phyloP scores from a whole-genome alignment of 1,139 yeast species.

The Kodamaea anthophila region DNA sequence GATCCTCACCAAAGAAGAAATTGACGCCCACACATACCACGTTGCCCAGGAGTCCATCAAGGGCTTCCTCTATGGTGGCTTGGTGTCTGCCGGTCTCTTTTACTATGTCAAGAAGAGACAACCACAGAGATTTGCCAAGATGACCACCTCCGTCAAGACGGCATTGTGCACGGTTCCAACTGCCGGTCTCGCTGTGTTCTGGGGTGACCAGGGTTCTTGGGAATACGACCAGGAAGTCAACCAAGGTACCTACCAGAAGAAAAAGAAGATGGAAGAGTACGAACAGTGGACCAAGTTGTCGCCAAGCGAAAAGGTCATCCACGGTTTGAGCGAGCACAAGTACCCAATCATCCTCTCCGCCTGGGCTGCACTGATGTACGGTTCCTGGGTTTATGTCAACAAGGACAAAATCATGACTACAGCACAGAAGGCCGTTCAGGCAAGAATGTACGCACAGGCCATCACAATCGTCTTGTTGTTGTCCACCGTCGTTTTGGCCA shows the following conservation, averaged over 20 bases:
- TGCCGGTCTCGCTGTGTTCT: constrained; percentile 33
- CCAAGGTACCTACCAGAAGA: constrained; percentile 25
- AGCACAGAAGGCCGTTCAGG: constrained; percentile 84
- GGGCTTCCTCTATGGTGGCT: constrained; percentile 36
- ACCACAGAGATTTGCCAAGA: constrained; percentile 27
- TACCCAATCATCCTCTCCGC: constrained; percentile 70
- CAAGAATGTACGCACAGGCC: constrained; percentile 92
- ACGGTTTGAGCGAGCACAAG: constrained; percentile 50
- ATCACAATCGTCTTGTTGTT: constrained; percentile 60
- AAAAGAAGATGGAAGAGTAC: constrained; percentile 16
- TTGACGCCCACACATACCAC: constrained; percentile 35
- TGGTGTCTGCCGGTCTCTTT: constrained; percentile 29
- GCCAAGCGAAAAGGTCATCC: constrained; percentile 22
- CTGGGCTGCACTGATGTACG: constrained; percentile 85
- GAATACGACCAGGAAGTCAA: constrained; percentile 40
- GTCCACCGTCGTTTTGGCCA: constrained; percentile 56
- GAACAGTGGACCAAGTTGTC: constrained; percentile 15
- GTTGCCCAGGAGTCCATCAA: constrained; percentile 34
- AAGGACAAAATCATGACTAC: constrained; percentile 71
- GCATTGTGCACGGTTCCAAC: constrained; percentile 39
- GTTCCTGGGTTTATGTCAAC: constrained; percentile 74
- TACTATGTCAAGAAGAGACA: constrained; percentile 30
- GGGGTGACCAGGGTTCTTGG: constrained; percentile 46
- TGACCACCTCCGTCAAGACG: constrained; percentile 37
- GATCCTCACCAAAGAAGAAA: constrained; percentile 34